Evolutionary conservation across 345 rosid genomes (phyloP).

Genomic region (Sonneratia alba): DNA sequence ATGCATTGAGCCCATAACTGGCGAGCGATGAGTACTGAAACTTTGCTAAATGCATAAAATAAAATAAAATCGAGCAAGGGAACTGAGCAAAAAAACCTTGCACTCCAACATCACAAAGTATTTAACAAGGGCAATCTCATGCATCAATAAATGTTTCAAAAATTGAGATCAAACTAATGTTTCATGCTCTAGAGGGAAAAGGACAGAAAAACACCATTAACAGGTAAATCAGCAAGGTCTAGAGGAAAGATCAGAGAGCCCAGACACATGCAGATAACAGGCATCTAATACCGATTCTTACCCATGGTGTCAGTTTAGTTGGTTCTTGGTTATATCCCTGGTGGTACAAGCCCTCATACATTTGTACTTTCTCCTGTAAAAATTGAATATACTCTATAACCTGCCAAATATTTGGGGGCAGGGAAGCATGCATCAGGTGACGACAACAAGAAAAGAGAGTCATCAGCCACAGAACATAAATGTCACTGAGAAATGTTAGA

Average conservation of each 20-base stretch:
- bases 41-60: no score
- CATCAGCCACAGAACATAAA: neutral
- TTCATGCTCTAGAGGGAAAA: neutral
- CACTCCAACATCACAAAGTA: neutral
- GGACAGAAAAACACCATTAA: neutral
- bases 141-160: neutral
- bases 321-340: slow-evolving; percentile 53
- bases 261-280: slow-evolving; percentile 2
- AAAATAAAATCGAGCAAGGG: neutral
- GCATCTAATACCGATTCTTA: slow-evolving; percentile 16
- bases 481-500: neutral
- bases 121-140: neutral
- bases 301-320: slow-evolving; percentile 64
- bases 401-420: slow-evolving; percentile 21
- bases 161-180: neutral
- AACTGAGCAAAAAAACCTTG: neutral
- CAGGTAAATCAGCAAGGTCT: neutral
- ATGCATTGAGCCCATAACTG: no score
- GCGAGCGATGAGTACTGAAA: no score
- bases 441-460: neutral
- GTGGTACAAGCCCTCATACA: slow-evolving; percentile 48
- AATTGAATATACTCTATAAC: slow-evolving; percentile 76
- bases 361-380: slow-evolving; percentile 58
- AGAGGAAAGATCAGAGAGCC: neutral
- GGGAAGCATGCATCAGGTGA: neutral